Conservation (phyloP, 805 yeast species). For the Teunomyces pallodes region DNA sequence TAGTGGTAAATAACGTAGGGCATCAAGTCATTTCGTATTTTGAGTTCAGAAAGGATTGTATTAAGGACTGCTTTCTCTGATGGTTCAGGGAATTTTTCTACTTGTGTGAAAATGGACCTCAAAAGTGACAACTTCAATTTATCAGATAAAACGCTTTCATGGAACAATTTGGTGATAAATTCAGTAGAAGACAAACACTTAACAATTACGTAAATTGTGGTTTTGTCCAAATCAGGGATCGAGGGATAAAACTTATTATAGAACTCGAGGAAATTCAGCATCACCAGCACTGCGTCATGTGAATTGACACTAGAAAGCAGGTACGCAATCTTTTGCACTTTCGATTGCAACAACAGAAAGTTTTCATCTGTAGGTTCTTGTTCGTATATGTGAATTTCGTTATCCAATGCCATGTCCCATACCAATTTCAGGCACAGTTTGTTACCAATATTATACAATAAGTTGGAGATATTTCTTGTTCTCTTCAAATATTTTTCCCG, state of each 20-base stretch:
- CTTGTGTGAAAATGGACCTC: slow-evolving; percentile 1
- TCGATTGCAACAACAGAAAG: slow-evolving; percentile 19
- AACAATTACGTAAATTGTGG: background rate
- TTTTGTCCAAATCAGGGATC: background rate
- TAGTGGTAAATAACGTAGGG: slow-evolving; percentile 16
- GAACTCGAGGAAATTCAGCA: background rate
- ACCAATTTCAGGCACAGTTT: background rate
- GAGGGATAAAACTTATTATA: background rate
- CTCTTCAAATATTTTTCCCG: slow-evolving; percentile 35
- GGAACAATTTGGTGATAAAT: background rate
- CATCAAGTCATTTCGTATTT: slow-evolving; percentile 12
- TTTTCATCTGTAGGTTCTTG: slow-evolving; percentile 4
- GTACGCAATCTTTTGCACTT: slow-evolving; percentile 31
- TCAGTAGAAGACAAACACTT: background rate
- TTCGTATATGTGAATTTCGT: slow-evolving; percentile 26
- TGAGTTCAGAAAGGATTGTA: slow-evolving; percentile 13
- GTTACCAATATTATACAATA: slow-evolving; percentile 40
- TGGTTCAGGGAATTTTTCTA: slow-evolving; percentile 17
- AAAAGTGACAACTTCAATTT: slow-evolving; percentile 5
- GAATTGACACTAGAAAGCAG: background rate
- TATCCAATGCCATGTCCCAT: slow-evolving; percentile 20
- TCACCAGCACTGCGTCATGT: background rate
- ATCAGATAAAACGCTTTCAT: background rate
- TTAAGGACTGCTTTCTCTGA: slow-evolving; percentile 16
- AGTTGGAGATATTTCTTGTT: slow-evolving; percentile 44